A percentile compares a stretch with the other conserved stretches of the same genome.
Evolutionary conservation across 2,329 filamentous ascomycete genomes (phyloP).

Genomic region (Cordyceps cateniannulata): DNA sequence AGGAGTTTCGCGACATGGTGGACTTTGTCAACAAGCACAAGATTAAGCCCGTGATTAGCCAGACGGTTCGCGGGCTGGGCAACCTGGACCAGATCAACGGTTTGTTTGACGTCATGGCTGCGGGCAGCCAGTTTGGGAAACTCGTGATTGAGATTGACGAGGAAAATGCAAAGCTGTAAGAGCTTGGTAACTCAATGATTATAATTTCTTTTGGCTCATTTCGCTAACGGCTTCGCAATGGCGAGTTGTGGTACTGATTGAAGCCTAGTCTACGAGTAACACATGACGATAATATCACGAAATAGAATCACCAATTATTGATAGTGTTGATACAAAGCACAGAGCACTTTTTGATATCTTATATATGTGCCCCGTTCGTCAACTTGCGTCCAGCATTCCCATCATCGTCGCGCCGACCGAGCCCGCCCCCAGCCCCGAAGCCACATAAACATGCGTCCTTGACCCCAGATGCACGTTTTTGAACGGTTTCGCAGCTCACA

Average conservation of each 20-base stretch:
- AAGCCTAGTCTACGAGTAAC: too few relatives aligned
- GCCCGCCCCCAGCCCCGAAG: neutral
- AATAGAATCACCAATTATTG: too few relatives aligned
- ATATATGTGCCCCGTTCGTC: too few relatives aligned
- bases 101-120: conserved; percentile 83
- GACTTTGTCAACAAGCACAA: conserved; percentile 68
- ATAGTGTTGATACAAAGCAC: too few relatives aligned
- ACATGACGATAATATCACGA: too few relatives aligned
- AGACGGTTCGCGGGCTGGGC: conserved; percentile 65
- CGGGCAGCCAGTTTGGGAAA: conserved; percentile 85
- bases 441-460: too few relatives aligned
- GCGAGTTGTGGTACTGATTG: too few relatives aligned
- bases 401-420: neutral
- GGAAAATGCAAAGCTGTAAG: conserved; percentile 34
- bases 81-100: conserved; percentile 73
- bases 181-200: neutral
- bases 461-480: neutral
- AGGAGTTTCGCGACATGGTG: conserved; percentile 89
- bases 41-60: conserved; percentile 71
- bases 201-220: neutral
- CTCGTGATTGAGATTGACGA: conserved; percentile 68
- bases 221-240: neutral
- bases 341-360: too few relatives aligned
- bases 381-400: too few relatives aligned
- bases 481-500: neutral